A percentile compares a stretch with the other conserved stretches of the same genome.
Evolutionary conservation across 176 grass and related monocot species (phyloP).

Genomic region (Lolium multiflorum): DNA sequence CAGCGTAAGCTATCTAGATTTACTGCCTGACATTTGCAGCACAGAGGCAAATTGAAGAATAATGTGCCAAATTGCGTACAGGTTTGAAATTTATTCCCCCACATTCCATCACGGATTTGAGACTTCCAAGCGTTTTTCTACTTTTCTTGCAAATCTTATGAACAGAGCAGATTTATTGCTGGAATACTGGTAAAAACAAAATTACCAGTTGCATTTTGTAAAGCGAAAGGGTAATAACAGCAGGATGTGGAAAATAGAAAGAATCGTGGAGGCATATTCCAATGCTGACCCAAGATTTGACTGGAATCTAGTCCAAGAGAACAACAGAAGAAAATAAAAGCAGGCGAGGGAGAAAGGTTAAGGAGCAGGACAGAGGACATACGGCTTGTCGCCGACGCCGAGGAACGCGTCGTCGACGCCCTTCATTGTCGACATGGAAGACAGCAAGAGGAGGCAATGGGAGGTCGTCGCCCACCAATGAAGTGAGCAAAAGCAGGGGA

Average conservation of each 20-base stretch:
- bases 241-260: neutral
- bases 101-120: neutral
- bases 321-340: conserved; percentile 19
- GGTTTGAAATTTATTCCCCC: neutral
- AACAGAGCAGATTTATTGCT: neutral
- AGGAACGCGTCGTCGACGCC: conserved; percentile 79
- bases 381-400: conserved; percentile 73
- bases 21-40: neutral
- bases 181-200: neutral
- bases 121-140: neutral
- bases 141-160: neutral
- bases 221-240: neutral
- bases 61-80: neutral
- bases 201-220: neutral
- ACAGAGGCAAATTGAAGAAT: neutral
- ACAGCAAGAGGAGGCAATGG: neutral
- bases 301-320: conserved; percentile 36
- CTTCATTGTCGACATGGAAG: conserved; percentile 54
- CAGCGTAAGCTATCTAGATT: neutral
- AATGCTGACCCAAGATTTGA: conserved; percentile 25
- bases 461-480: conserved; percentile 10
- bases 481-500: neutral
- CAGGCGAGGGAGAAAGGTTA: neutral
- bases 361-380: neutral
- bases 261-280: conserved; percentile 37